Percentiles rank a stretch among this genome's conserved stretches.
phyloP scores from a whole-genome alignment of 83 land plant genomes.

The Picea abies region DNA sequence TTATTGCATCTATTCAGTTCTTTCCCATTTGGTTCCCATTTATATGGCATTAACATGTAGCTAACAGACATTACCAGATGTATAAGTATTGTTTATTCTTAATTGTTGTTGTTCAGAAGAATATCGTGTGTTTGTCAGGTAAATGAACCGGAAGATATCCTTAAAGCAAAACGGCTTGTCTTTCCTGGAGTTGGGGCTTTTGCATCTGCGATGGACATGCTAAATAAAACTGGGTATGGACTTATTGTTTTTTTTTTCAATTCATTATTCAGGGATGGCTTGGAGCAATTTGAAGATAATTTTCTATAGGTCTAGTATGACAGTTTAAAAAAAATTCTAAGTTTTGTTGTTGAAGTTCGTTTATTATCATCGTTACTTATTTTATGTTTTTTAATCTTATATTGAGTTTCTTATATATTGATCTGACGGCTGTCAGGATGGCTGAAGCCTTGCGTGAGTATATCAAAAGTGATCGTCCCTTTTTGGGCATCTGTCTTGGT shows the following conservation, averaged over 20 bases:
- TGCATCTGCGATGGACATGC: slow-evolving; percentile 80
- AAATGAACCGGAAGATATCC: slow-evolving; percentile 67
- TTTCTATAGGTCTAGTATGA: not conserved
- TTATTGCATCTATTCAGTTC: too few species aligned
- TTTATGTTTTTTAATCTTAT: not conserved
- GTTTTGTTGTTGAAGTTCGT: slow-evolving; percentile 3
- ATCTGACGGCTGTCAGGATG: slow-evolving; percentile 49
- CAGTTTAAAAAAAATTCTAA: not conserved
- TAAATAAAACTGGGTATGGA: slow-evolving; percentile 58
- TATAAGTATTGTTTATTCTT: too few species aligned
- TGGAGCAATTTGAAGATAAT: slow-evolving; percentile 1
- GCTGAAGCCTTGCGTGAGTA: slow-evolving; percentile 85
- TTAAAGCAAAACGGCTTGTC: slow-evolving; percentile 64
- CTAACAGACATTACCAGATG: too few species aligned
- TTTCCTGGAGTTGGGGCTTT: slow-evolving; percentile 92
- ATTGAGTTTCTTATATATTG: slow-evolving; percentile 8
- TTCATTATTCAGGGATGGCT: not conserved
- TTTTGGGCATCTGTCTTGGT: slow-evolving; percentile 97
- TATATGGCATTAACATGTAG: too few species aligned
- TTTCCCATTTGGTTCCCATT: too few species aligned
- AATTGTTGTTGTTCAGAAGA: too few species aligned
- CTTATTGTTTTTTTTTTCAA: not conserved
- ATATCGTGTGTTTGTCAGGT: slow-evolving; percentile 37
- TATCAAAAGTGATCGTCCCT: slow-evolving; percentile 86
- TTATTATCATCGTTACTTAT: not conserved